A percentile compares a stretch with the other conserved stretches of the same genome.
Conservation (phyloP, 2,329 filamentous ascomycete species). For the Pestalotiopsis fici region DNA sequence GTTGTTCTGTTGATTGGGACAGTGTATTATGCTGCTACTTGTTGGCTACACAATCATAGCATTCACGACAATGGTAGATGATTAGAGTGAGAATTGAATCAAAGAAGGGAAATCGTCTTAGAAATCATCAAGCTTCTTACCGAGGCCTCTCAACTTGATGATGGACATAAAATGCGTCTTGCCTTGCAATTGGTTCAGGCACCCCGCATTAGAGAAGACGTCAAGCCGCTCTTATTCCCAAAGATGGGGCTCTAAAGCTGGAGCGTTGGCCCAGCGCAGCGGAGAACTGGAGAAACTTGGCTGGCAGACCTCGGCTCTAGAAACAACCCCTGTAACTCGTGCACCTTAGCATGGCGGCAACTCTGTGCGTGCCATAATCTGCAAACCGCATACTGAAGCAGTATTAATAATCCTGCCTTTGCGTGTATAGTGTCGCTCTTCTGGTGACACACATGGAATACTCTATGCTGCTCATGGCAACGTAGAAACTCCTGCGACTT, state of each 20-base stretch:
- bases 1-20: not conserved
- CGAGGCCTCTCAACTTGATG: not conserved
- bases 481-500: no score
- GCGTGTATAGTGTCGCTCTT: no score
- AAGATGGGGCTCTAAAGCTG: not conserved
- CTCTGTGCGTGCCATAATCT: no score
- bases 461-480: no score
- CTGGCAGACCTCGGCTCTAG: not conserved
- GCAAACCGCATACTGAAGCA: no score
- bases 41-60: not conserved
- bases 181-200: not conserved
- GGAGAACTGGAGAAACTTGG: not conserved
- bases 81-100: not conserved
- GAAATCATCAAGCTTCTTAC: not conserved
- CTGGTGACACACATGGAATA: no score
- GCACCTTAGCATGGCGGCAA: not conserved
- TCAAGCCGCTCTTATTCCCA: not conserved
- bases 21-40: not conserved
- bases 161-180: not conserved
- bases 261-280: not conserved
- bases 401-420: no score
- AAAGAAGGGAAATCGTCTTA: not conserved
- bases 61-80: not conserved
- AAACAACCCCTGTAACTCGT: not conserved
- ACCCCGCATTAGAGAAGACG: not conserved